phyloP scores from a whole-genome alignment of 805 yeast species.

The Kuraishia ogatae region DNA sequence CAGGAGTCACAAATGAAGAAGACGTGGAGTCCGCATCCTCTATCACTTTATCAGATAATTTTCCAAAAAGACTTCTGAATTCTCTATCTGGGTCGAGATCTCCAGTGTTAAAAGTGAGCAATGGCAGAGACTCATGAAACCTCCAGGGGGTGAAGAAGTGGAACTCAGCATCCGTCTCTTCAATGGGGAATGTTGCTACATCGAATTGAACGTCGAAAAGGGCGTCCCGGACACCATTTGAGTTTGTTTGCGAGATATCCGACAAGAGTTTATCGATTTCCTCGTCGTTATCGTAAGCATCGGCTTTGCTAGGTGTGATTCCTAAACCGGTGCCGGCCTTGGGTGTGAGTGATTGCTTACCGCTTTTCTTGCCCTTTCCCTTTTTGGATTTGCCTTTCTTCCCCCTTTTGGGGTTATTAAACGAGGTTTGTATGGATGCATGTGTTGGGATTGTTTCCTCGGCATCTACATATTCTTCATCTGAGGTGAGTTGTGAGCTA shows the following conservation, averaged over 20 bases:
- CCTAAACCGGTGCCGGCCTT: too few species aligned
- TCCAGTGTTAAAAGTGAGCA: slow-evolving; percentile 37
- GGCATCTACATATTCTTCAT: slow-evolving; percentile 1
- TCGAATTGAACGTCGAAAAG: slow-evolving; percentile 18
- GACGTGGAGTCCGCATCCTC: slow-evolving; percentile 75
- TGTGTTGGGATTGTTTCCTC: background rate
- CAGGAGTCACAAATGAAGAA: slow-evolving; percentile 61
- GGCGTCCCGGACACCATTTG: slow-evolving; percentile 11
- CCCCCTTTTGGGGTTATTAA: slow-evolving; percentile 9
- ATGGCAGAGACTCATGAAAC: slow-evolving; percentile 27
- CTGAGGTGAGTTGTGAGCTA: background rate
- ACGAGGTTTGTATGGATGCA: background rate
- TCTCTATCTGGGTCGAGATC: slow-evolving; percentile 74
- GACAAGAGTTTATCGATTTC: slow-evolving; percentile 49
- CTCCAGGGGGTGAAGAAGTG: slow-evolving; percentile 36
- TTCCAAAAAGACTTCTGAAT: slow-evolving; percentile 62
- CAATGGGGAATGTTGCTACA: slow-evolving; percentile 27
- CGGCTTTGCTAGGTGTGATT: slow-evolving; percentile 19
- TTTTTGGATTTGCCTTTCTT: slow-evolving; percentile 14
- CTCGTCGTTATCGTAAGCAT: slow-evolving; percentile 28
- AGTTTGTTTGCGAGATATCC: slow-evolving; percentile 24
- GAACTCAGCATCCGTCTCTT: slow-evolving; percentile 14
- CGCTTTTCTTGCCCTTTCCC: slow-evolving; percentile 9
- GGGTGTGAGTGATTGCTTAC: slow-evolving; percentile 1
- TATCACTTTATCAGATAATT: slow-evolving; percentile 54